Conservation (phyloP, 1,284 basidiomycete species). For the Amylostereum areolatum region DNA sequence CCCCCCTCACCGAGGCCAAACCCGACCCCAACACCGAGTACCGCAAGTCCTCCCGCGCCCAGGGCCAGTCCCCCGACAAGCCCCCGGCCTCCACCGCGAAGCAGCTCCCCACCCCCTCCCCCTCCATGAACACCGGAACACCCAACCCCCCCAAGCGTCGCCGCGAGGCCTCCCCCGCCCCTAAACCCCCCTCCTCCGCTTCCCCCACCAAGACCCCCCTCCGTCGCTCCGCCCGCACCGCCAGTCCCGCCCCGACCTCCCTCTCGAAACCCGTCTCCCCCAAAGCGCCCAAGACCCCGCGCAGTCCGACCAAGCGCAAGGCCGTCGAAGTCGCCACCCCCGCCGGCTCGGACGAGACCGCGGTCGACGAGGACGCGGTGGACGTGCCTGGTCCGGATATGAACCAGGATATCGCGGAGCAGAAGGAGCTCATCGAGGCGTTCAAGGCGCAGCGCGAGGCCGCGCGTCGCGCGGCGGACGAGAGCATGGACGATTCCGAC, state of each 20-base stretch:
- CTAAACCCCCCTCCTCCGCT: slow-evolving; percentile 19
- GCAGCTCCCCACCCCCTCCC: slow-evolving; percentile 23
- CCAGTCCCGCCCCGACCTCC: slow-evolving; percentile 25
- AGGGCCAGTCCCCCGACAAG: slow-evolving; percentile 23
- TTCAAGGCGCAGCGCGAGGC: slow-evolving; percentile 44
- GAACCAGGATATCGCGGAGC: slow-evolving; percentile 64
- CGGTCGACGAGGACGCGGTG: slow-evolving; percentile 51
- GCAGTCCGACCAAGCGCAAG: slow-evolving; percentile 26
- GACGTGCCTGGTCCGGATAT: slow-evolving; percentile 59
- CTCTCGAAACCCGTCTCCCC: slow-evolving; percentile 22
- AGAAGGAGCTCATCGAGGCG: slow-evolving; percentile 60
- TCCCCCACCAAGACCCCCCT: slow-evolving; percentile 15
- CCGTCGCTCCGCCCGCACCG: slow-evolving; percentile 45
- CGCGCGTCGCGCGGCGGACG: slow-evolving; percentile 20
- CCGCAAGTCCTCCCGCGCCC: slow-evolving; percentile 47
- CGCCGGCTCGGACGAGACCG: slow-evolving; percentile 52
- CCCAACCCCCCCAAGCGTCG: slow-evolving; percentile 55
- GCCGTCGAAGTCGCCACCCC: slow-evolving; percentile 36
- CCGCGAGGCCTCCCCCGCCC: slow-evolving; percentile 36
- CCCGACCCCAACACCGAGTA: slow-evolving; percentile 78
- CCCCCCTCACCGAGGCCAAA: slow-evolving; percentile 62
- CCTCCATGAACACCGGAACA: slow-evolving; percentile 20
- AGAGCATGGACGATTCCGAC: slow-evolving; percentile 17
- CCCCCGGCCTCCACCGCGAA: slow-evolving; percentile 26
- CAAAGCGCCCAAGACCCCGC: slow-evolving; percentile 34